A percentile compares a stretch with the other conserved stretches of the same genome.
Conservation (phyloP, 495 filamentous ascomycete genomes). For the Daldinia decipiens region DNA sequence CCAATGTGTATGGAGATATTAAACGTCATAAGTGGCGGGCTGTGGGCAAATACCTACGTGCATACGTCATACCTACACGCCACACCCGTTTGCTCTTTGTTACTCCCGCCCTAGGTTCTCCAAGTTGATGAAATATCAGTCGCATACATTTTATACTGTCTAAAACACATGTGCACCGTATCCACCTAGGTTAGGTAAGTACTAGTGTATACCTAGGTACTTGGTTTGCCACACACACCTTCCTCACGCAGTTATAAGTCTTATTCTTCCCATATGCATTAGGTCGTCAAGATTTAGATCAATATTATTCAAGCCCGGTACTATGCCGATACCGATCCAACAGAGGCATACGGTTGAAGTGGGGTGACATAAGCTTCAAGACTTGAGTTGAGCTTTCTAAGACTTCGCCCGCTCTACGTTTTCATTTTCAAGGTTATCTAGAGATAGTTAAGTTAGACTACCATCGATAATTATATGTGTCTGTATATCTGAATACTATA, state of each 20-base stretch:
- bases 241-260: neutral
- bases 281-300: neutral
- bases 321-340: neutral
- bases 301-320: neutral
- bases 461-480: no score
- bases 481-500: no score
- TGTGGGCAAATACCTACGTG: neutral
- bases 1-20: neutral
- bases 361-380: no score
- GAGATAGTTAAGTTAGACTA: no score
- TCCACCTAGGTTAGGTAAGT: no score
- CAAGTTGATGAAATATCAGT: no score
- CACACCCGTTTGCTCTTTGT: neutral
- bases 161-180: neutral
- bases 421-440: neutral
- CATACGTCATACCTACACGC: slow-evolving; percentile 8
- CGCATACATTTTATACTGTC: neutral
- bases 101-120: neutral
- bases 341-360: no score
- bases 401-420: neutral
- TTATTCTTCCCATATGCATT: neutral
- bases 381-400: neutral
- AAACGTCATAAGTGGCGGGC: slow-evolving; percentile 7
- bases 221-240: neutral
- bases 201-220: no score